phyloP scores from a whole-genome alignment of 495 filamentous ascomycete genomes.

The Penicillium paradoxum region DNA sequence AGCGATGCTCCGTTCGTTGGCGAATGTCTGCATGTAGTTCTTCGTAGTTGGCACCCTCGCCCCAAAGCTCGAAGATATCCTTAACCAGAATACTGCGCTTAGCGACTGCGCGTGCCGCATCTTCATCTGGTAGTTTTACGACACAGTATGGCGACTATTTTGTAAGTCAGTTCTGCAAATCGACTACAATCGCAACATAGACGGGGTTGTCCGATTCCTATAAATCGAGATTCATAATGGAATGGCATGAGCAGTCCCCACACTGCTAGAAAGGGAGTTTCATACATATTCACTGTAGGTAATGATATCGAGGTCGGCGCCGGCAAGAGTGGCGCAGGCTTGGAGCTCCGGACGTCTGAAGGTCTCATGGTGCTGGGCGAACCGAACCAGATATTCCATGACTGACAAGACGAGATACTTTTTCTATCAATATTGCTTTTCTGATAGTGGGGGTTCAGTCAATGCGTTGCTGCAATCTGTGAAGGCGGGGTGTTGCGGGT shows the following conservation, averaged over 20 bases:
- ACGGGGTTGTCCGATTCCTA: neutral
- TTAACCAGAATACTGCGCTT: slow-evolving; percentile 72
- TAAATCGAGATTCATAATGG: neutral
- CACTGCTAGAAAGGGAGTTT: slow-evolving; percentile 3
- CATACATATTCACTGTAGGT: slow-evolving; percentile 69
- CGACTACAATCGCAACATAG: neutral
- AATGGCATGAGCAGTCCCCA: neutral
- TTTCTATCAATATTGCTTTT: neutral
- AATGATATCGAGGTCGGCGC: slow-evolving; percentile 63
- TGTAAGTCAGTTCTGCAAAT: slow-evolving; percentile 11
- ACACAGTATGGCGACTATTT: slow-evolving; percentile 82
- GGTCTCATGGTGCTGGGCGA: slow-evolving; percentile 83
- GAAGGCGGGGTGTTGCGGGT: slow-evolving; percentile 20
- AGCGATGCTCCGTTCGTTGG: slow-evolving; percentile 52
- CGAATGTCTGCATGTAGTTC: slow-evolving; percentile 63
- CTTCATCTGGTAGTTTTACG: slow-evolving; percentile 60
- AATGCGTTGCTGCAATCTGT: neutral
- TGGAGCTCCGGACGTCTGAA: slow-evolving; percentile 87
- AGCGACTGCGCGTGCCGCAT: slow-evolving; percentile 61
- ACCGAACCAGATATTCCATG: slow-evolving; percentile 84
- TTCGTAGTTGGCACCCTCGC: slow-evolving; percentile 59
- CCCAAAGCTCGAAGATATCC: slow-evolving; percentile 87
- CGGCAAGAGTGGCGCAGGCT: slow-evolving; percentile 66
- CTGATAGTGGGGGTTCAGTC: neutral
- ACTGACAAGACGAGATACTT: neutral